phyloP scores from a whole-genome alignment of 1,284 basidiomycete genomes.

The Mycosarcoma mackinlayi region DNA sequence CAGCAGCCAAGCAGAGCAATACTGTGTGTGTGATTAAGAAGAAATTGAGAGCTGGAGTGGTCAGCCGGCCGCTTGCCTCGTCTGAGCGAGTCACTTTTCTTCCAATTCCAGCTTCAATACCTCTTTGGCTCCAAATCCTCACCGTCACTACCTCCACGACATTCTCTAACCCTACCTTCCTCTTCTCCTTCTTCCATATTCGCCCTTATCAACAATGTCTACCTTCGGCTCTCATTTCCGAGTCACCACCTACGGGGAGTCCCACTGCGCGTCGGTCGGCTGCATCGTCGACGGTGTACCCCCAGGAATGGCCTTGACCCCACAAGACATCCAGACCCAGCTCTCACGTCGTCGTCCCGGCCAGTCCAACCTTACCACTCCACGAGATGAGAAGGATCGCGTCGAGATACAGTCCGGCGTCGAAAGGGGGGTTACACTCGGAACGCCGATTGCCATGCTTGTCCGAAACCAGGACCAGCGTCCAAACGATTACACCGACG shows the following conservation, averaged over 20 bases:
- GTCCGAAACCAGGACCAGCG: slow-evolving; percentile 98
- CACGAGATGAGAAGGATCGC: slow-evolving; percentile 90
- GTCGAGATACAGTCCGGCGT: slow-evolving; percentile 94
- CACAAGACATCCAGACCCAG: slow-evolving; percentile 89
- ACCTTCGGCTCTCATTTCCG: slow-evolving; percentile 90
- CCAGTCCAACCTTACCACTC: slow-evolving; percentile 95
- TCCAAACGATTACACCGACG: slow-evolving; percentile 92
- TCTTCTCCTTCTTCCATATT: not conserved
- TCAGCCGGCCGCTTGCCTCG: no score
- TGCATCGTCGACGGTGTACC: slow-evolving; percentile 98
- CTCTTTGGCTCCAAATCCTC: no score
- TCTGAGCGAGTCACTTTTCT: slow-evolving; percentile 9
- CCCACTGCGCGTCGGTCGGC: slow-evolving; percentile 95
- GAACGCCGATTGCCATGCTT: slow-evolving; percentile 94
- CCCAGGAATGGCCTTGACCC: slow-evolving; percentile 83
- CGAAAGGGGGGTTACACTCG: slow-evolving; percentile 93
- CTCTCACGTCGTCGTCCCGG: slow-evolving; percentile 91
- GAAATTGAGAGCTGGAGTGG: no score
- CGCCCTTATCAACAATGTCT: slow-evolving; percentile 79
- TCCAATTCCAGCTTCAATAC: slow-evolving; percentile 5
- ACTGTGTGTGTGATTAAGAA: no score
- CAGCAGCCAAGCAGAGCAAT: no score
- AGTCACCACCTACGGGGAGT: slow-evolving; percentile 97
- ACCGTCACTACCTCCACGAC: not conserved
- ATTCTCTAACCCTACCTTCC: not conserved